A percentile compares a stretch with the other conserved stretches of the same genome.
These are phyloP conservation scores for Dothideomycetes sp. DNA, from an alignment of 2,329 filamentous ascomycete species.

Conservation along the genomic window DNA sequence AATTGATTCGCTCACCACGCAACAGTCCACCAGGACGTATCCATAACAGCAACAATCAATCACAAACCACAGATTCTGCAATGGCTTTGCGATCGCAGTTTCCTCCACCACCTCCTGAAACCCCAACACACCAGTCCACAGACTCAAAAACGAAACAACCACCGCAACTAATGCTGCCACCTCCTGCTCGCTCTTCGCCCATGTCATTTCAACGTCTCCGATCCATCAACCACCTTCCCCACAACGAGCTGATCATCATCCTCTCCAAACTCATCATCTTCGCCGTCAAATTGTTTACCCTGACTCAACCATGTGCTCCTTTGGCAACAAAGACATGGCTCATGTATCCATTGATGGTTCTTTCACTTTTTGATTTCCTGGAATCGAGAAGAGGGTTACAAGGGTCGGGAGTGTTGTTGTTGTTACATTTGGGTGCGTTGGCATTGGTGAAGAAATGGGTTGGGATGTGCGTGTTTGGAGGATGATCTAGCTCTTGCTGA, in stretches of 20 bases:
- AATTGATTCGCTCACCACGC: neutral
- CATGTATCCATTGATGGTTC: slow-evolving; percentile 55
- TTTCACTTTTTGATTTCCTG: slow-evolving; percentile 66
- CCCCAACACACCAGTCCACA: slow-evolving; percentile 13
- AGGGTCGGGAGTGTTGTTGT: too few relatives aligned
- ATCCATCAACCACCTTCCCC: too few relatives aligned
- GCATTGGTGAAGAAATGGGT: too few relatives aligned
- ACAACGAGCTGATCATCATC: slow-evolving; percentile 22
- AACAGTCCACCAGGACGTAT: neutral
- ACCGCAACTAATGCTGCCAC: slow-evolving; percentile 28
- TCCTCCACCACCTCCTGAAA: slow-evolving; percentile 11
- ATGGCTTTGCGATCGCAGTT: slow-evolving; percentile 14
- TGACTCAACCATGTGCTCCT: slow-evolving; percentile 63
- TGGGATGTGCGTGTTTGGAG: too few relatives aligned
- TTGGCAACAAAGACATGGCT: slow-evolving; percentile 57
- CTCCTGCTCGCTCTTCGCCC: slow-evolving; percentile 25
- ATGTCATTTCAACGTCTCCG: slow-evolving; percentile 24
- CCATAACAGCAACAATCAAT: neutral
- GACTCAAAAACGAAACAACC: slow-evolving; percentile 17
- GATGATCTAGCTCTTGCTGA: too few relatives aligned
- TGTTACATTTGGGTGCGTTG: too few relatives aligned
- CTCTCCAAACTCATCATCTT: slow-evolving; percentile 54
- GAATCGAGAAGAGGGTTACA: too few relatives aligned
- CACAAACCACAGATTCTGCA: slow-evolving; percentile 7
- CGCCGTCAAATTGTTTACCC: slow-evolving; percentile 55